Evolutionary conservation across 176 grass and related monocot species (phyloP), one percentile per base, ranked within the genome.

Genomic region (Canna indica): DNA sequence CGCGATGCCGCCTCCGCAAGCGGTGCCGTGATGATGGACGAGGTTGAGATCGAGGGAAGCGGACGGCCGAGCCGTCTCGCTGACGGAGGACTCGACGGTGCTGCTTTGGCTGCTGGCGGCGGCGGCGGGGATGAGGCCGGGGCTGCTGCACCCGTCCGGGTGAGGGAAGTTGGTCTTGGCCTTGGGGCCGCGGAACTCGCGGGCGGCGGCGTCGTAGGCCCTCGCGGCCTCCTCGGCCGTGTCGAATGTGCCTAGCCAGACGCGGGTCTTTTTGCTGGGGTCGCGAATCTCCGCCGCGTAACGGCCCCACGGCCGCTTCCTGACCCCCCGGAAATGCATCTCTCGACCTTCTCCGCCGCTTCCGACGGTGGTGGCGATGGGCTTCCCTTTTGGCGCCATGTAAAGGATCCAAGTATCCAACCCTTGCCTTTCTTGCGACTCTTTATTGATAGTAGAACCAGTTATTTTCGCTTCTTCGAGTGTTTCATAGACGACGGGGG

Each of bases 131-230:
- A 16, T 14, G 62, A 18, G 2, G 18, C 22, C 24, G 20, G 35
- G 65, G 18, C n/a, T 15, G 8, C 36, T 15, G 65, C 35, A 68
- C 22, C n/a, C 35, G 65, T 45, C 65, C 1, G 80, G 42, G 80
- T 48, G 86, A 8, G 91, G 76, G 76, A 96, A 96, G 79, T 96
- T 96, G 33, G 92, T 91, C 79, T 96, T 96, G 50, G 92, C 92
- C 77, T 91, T 96, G 30, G 77, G 46, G 8, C 92, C 92, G 41
- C 92, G 92, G 81, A 89, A 91, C 28, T 86, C 88, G 35, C 92
- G 93, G 11, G 93, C 93, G 27, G 93, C 93, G 24, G 74, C 48
- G 79, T 96, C 93, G 78, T 96, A 96, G 5, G 93, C 93, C 0
- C 79, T 81, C 3, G 88, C 93, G 2, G 86, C 93, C 80, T 96